These are phyloP conservation scores for Orbilia javanica DNA, from an alignment of 2,329 filamentous ascomycete species.

Conservation along the genomic window DNA sequence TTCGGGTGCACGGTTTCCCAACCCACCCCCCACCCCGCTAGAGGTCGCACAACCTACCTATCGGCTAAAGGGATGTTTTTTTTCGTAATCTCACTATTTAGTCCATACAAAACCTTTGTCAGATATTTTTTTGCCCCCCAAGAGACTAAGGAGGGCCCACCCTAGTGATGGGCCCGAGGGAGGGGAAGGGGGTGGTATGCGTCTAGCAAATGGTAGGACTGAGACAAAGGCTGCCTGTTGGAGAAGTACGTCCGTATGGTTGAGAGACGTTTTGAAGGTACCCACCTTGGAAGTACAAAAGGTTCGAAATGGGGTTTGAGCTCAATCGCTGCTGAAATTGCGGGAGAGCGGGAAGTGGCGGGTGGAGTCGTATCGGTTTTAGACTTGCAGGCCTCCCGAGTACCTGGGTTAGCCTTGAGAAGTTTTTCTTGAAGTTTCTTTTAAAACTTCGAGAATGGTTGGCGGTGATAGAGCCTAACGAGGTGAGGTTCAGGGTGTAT, in stretches of 20 bases:
- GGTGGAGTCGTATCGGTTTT: slow-evolving; percentile 16
- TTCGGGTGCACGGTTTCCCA: slow-evolving; percentile 3
- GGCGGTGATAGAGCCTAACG: slow-evolving; percentile 10
- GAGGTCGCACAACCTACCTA: slow-evolving; percentile 12
- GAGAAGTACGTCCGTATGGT: slow-evolving; percentile 46
- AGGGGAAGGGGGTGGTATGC: not conserved
- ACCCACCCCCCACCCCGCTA: not conserved
- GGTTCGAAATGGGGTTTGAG: not conserved
- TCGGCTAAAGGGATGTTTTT: not conserved
- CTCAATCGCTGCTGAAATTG: slow-evolving; percentile 13
- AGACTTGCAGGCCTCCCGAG: slow-evolving; percentile 7
- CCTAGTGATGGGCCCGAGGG: slow-evolving; percentile 4
- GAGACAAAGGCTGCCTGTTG: slow-evolving; percentile 27
- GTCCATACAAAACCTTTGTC: slow-evolving; percentile 26
- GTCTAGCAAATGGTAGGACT: slow-evolving; percentile 20
- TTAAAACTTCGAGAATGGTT: not conserved
- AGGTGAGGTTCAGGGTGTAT: not conserved
- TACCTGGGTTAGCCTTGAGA: slow-evolving; percentile 21
- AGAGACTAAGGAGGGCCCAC: not conserved
- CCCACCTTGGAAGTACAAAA: slow-evolving; percentile 18
- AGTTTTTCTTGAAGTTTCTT: not conserved
- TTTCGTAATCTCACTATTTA: slow-evolving; percentile 21
- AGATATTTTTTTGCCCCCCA: slow-evolving; percentile 10
- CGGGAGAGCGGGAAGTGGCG: slow-evolving; percentile 21
- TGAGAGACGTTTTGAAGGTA: slow-evolving; percentile 7